Evolutionary conservation across 2,329 filamentous ascomycete species (phyloP).

Genomic region (Thielaviopsis musarum): DNA sequence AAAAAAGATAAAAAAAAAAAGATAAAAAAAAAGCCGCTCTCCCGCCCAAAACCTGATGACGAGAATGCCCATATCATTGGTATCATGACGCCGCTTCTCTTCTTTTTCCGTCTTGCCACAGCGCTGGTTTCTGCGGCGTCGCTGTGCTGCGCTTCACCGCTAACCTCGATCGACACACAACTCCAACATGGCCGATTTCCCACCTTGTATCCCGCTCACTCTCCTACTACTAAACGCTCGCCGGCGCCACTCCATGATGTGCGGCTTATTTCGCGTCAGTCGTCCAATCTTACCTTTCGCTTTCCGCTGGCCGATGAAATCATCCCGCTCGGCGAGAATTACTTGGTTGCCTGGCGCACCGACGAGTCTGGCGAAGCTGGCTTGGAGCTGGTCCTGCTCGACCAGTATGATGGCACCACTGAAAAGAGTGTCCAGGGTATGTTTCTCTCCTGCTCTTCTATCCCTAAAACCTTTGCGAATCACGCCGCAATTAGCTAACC

Average conservation of each 20-base stretch:
- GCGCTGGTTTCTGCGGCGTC: background rate
- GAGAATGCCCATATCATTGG: background rate
- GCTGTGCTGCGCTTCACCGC: background rate
- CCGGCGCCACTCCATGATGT: background rate
- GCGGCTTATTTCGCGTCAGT: background rate
- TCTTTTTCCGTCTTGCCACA: background rate
- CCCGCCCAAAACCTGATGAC: background rate
- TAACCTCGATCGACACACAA: background rate
- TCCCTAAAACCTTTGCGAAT: too few relatives aligned
- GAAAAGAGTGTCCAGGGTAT: background rate
- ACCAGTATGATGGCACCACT: slow-evolving; percentile 1
- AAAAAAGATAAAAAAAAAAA: background rate
- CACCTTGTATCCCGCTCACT: background rate
- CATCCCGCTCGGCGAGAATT: background rate
- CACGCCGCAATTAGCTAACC: background rate
- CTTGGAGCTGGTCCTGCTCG: background rate
- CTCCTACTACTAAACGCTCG: background rate
- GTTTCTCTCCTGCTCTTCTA: background rate
- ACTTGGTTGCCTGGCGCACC: background rate
- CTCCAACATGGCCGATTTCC: too few relatives aligned
- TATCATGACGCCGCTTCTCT: background rate
- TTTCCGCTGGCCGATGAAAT: slow-evolving; percentile 3
- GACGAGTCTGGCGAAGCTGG: background rate
- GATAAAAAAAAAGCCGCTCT: too few relatives aligned
- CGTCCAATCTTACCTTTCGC: slow-evolving; percentile 4